Base-by-base conservation (phyloP, 352 stramenopile genomes). In the Phytopythium mirpurense region DNA sequence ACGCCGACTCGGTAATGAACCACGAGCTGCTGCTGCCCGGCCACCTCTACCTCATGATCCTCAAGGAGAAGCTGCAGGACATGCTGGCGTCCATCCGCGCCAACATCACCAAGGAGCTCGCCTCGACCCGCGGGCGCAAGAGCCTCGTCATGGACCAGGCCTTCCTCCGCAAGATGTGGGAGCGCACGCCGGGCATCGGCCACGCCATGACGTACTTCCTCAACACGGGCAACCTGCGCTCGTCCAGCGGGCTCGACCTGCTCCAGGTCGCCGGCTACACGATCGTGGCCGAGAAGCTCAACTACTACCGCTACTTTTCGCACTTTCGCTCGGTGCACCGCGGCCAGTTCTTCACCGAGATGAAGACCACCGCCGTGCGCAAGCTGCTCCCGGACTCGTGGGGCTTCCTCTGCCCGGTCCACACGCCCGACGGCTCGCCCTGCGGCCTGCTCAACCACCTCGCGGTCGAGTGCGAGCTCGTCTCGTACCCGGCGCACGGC, bases 331-430 rank as follows among this genome's bases (percentile, higher is more conserved):
- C 91, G 37, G 96, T 99, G 26, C 97, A 99, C 63, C 89, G 97
- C 72, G 97, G 97, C 24, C 95, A 99, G 67, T 99, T 99, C 67
- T 99, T 99, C 68, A 99, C 97, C 34, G 97, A 98, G 65, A 99
- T 99, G 97, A 99, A 99, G 70, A 99, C 97, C 36, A 99, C 98
- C 12, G 83, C 96, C 9, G 96, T 99, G 43, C 86, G 98, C 37
- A 99, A 99, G 67, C 71, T 99, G 38, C 79, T 99, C 21, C 96
- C 96, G 1, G 97, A 99, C 68, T 98, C 96, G 53, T 99, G 97
- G 96, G 97, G 97, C 9, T 99, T 99, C 64, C 58, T 99, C 35
- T 99, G 97, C 72, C 97, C 97, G 11, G 97, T 99, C 26, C 96
- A 99, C 63, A 99, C 97, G n/a, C 97, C 97, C 9, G 97, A 99